Conservation (phyloP, 257 asterid species). For the Lycium ferocissimum region DNA sequence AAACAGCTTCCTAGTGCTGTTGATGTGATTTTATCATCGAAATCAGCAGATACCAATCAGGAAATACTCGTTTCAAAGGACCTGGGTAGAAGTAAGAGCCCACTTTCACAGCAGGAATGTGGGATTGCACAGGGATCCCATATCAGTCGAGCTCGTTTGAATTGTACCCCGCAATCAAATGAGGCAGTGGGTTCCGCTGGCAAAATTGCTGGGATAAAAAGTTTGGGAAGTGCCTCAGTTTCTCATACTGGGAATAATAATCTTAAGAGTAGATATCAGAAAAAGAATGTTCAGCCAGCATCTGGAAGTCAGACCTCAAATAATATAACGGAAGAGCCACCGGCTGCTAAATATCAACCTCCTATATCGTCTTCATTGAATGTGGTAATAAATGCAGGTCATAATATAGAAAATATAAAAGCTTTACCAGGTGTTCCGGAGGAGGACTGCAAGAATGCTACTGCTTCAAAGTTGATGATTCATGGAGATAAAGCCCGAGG, state of each 20-base stretch:
- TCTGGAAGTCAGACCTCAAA: no score
- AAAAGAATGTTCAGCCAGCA: background rate
- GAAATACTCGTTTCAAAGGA: background rate
- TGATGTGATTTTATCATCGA: background rate
- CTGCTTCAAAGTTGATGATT: constrained; percentile 21
- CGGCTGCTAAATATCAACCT: background rate
- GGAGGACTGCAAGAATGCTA: background rate
- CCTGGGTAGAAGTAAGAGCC: constrained; percentile 23
- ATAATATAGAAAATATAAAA: background rate
- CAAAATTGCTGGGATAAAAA: constrained; percentile 14
- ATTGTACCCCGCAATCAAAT: constrained; percentile 19
- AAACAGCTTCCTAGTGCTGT: background rate
- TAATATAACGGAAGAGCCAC: background rate
- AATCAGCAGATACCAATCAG: constrained; percentile 29
- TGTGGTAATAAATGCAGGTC: background rate
- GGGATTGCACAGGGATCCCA: background rate
- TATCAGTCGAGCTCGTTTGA: background rate
- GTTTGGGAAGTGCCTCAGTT: background rate
- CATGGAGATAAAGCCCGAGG: constrained; percentile 12
- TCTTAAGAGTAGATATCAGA: background rate
- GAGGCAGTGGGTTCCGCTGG: background rate
- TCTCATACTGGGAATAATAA: background rate
- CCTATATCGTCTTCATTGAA: background rate
- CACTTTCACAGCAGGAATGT: constrained; percentile 27
- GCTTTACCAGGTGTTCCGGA: constrained; percentile 10